Conservation (phyloP, 2,329 filamentous ascomycete genomes). For the Alternaria ethzedia region DNA sequence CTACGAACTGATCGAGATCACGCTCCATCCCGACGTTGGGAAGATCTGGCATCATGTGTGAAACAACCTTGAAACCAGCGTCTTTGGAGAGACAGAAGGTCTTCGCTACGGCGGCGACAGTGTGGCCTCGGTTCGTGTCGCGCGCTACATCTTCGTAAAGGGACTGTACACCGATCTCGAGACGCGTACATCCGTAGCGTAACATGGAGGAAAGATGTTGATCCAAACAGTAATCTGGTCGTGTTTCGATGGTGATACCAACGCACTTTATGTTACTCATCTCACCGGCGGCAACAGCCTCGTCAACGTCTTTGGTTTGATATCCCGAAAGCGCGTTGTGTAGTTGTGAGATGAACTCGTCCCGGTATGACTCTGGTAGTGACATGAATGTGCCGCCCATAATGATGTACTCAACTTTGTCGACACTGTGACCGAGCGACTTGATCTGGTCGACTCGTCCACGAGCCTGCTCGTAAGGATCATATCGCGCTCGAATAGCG, state of each 20-base stretch:
- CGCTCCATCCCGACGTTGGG: constrained; percentile 99
- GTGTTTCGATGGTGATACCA: constrained; percentile 96
- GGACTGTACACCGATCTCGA: constrained; percentile 95
- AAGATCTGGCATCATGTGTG: constrained; percentile 99
- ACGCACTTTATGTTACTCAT: constrained; percentile 99
- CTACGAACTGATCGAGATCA: constrained; percentile 93
- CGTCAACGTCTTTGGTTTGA: constrained; percentile 90
- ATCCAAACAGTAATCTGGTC: constrained; percentile 95
- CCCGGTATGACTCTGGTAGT: constrained; percentile 82
- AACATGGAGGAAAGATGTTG: constrained; percentile 96
- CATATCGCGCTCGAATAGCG: constrained; percentile 94
- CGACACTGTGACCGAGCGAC: constrained; percentile 91
- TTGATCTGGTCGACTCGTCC: constrained; percentile 97
- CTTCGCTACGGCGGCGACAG: constrained; percentile 91
- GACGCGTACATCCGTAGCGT: constrained; percentile 92
- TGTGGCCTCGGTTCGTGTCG: constrained; percentile 96
- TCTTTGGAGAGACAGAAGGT: constrained; percentile 98
- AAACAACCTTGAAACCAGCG: constrained; percentile 97
- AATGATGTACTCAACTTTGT: constrained; percentile 99
- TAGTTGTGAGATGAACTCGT: constrained; percentile 92
- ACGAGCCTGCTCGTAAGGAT: constrained; percentile 95
- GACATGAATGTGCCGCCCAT: constrained; percentile 99
- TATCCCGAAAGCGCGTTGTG: constrained; percentile 98
- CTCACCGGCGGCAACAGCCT: constrained; percentile 91
- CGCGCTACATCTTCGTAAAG: constrained; percentile 98